A percentile compares a stretch with the other conserved stretches of the same genome.
Evolutionary conservation across 805 yeast genomes (phyloP).

Genomic region (Debaryomyces castellii): DNA sequence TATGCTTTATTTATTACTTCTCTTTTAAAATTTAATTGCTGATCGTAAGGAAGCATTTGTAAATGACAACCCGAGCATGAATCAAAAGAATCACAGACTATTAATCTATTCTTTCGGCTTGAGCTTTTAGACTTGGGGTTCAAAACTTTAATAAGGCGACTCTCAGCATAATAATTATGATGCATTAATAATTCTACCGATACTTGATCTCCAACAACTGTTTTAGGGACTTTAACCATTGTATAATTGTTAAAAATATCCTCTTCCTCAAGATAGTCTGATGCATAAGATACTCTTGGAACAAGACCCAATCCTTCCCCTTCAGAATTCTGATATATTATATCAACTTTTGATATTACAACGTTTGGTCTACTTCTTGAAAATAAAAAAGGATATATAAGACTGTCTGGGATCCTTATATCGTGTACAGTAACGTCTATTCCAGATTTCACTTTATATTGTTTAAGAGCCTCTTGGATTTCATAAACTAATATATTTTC

Average conservation of each 20-base stretch:
- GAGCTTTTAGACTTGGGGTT: slow-evolving; percentile 8
- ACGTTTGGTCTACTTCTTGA: slow-evolving; percentile 17
- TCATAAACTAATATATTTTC: slow-evolving; percentile 25
- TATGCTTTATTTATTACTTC: slow-evolving; percentile 33
- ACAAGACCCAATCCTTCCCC: slow-evolving; percentile 39
- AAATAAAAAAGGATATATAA: slow-evolving; percentile 24
- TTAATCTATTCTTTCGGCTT: slow-evolving; percentile 23
- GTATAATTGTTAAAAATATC: slow-evolving; percentile 16
- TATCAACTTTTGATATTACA: slow-evolving; percentile 14
- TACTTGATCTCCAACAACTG: slow-evolving; percentile 39
- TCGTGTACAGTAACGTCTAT: slow-evolving; percentile 11
- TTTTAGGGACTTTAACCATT: slow-evolving; percentile 36
- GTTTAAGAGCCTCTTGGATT: slow-evolving; percentile 18
- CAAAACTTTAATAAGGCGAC: slow-evolving; percentile 18
- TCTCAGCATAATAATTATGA: slow-evolving; percentile 30
- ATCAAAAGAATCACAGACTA: slow-evolving; percentile 34
- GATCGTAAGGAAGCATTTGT: slow-evolving; percentile 39
- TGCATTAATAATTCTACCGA: slow-evolving; percentile 28
- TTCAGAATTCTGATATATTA: slow-evolving; percentile 28
- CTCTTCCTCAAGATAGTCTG: slow-evolving; percentile 10
- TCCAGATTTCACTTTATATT: slow-evolving; percentile 3
- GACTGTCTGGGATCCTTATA: slow-evolving; percentile 17
- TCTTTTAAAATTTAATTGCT: slow-evolving; percentile 36
- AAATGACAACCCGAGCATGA: slow-evolving; percentile 43
- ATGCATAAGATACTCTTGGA: slow-evolving; percentile 18